These are phyloP conservation scores for Arxiozyma bovina DNA, from an alignment of 1,139 yeast species.

Conservation along the genomic window DNA sequence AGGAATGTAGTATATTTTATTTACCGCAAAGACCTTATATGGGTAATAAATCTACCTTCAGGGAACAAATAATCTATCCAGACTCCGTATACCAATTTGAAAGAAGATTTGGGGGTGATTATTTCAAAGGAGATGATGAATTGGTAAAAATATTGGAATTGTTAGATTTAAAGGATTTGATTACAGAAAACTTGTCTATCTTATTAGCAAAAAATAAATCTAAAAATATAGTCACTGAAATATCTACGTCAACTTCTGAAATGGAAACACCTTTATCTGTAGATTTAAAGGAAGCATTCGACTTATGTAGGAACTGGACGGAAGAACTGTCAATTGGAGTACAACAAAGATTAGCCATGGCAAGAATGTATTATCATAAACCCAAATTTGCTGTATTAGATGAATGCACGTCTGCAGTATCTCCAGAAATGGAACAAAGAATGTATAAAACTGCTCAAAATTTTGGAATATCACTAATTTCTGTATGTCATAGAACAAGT, in stretches of 20 bases:
- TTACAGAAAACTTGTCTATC: constrained; percentile 34
- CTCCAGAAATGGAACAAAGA: constrained; percentile 82
- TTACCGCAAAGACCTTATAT: constrained; percentile 89
- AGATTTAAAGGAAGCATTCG: constrained; percentile 47
- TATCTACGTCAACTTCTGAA: background rate
- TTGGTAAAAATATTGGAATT: constrained; percentile 53
- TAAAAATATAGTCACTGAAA: background rate
- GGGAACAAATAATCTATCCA: constrained; percentile 88
- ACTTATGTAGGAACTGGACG: constrained; percentile 70
- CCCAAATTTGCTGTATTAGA: constrained; percentile 92
- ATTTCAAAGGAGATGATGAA: constrained; percentile 49
- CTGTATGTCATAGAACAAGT: constrained; percentile 89
- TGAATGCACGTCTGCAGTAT: constrained; percentile 91
- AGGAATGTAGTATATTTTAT: constrained; percentile 59
- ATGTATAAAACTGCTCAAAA: constrained; percentile 81
- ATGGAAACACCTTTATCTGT: constrained; percentile 5
- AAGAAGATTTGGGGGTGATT: constrained; percentile 30
- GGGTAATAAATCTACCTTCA: constrained; percentile 56
- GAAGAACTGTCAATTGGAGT: constrained; percentile 87
- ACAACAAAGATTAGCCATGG: constrained; percentile 91
- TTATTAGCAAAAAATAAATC: constrained; percentile 19
- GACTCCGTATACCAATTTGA: constrained; percentile 55
- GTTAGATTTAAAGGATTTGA: constrained; percentile 50
- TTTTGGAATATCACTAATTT: constrained; percentile 71
- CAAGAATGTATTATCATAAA: constrained; percentile 78